Conservation (phyloP, 148 eudicot genomes). For the Arbutus unedo region DNA sequence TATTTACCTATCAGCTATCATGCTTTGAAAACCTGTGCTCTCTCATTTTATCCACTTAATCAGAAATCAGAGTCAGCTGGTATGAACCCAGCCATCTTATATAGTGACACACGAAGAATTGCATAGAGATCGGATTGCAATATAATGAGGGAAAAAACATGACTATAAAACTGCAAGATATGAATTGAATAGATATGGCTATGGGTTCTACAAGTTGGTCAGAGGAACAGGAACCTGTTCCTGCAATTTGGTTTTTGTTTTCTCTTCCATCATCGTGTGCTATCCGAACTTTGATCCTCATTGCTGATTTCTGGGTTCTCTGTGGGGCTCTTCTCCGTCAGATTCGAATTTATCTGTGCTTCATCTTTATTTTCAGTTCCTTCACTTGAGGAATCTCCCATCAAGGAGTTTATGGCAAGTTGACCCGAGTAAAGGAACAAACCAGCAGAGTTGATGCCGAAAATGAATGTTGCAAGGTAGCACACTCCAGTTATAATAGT, state of each 20-base stretch:
- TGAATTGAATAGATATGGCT: conserved; percentile 5
- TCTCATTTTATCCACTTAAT: not conserved
- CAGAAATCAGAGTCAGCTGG: not conserved
- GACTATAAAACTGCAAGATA: conserved; percentile 7
- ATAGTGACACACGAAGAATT: not conserved
- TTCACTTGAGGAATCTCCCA: conserved; percentile 37
- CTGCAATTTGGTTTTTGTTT: not conserved
- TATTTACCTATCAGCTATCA: not conserved
- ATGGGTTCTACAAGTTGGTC: conserved; percentile 2
- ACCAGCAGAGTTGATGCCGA: conserved; percentile 76
- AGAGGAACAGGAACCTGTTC: conserved; percentile 18
- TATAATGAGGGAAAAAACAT: not conserved
- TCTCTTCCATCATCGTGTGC: conserved; percentile 8
- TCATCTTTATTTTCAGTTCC: conserved; percentile 22
- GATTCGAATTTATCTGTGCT: conserved; percentile 28
- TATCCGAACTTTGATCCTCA: conserved; percentile 51
- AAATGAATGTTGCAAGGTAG: conserved; percentile 91
- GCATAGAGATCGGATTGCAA: not conserved
- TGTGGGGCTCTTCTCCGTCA: conserved; percentile 25
- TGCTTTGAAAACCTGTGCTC: not conserved
- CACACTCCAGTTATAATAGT: conserved; percentile 84
- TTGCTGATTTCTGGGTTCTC: conserved; percentile 27
- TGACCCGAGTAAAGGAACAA: conserved; percentile 73
- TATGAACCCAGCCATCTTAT: not conserved
- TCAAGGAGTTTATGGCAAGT: conserved; percentile 63